Conservation (phyloP, 371 early-diverging fungal genomes). For the Apophysomyces sp. region DNA sequence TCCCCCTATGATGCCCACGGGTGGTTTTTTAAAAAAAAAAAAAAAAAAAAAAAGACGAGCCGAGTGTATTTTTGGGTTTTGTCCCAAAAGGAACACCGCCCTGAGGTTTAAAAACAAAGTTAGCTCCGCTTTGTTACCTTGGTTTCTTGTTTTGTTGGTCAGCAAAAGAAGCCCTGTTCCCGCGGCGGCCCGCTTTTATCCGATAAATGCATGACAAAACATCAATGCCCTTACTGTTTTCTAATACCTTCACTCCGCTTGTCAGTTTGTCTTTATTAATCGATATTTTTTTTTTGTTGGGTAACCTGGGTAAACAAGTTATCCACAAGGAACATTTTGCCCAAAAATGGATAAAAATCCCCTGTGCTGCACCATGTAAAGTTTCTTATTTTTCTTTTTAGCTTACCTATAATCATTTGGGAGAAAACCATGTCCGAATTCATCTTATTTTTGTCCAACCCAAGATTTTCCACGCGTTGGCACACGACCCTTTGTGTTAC, state of each 20-base stretch:
- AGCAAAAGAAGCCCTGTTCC: background rate
- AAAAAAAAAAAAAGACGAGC: no score
- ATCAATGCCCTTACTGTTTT: background rate
- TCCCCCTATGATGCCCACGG: no score
- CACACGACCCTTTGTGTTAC: background rate
- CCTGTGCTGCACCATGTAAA: background rate
- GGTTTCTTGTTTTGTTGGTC: background rate
- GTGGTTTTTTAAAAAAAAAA: no score
- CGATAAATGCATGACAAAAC: background rate
- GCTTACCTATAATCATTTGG: background rate
- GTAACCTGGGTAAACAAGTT: background rate
- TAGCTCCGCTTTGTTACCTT: background rate
- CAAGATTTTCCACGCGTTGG: background rate
- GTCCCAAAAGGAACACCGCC: background rate
- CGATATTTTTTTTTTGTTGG: background rate
- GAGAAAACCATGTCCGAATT: no score
- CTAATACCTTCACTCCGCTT: background rate
- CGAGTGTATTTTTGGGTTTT: background rate
- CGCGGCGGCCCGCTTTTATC: constrained; percentile 1
- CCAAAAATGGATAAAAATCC: background rate
- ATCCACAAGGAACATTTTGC: background rate
- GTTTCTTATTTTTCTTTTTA: background rate
- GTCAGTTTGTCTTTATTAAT: background rate
- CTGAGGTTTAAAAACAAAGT: background rate
- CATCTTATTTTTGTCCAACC: background rate